Base-by-base conservation (phyloP, 192 early-diverging fungal species). In the Podochytrium sp. region DNA sequence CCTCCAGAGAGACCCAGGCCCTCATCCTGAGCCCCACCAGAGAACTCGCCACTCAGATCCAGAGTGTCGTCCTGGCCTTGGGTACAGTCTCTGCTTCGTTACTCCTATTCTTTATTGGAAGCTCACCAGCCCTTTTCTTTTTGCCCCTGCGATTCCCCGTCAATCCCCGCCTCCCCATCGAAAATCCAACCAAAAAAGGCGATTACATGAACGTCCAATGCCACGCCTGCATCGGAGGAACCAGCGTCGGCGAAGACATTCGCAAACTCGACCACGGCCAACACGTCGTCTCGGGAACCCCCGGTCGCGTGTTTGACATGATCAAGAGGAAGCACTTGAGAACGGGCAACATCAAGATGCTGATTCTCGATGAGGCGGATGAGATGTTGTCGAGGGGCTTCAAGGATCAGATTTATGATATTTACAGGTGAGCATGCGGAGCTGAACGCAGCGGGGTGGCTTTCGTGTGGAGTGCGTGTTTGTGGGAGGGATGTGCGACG, bases 201-300 rank as follows among this genome's bases (percentile, higher is more conserved):
- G 95, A 96, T 84, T 98, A 96, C 88, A 93, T 97, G 91, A 90
- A 94, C 74, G 87, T 96, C 75, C 89, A 93, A 53, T 93, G 94
- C 87, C 95, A 97, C 79, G 92, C 94, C 65, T 97, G 95, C 87
- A 97, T 98, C 84, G 97, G 98, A 83, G 98, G 98, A 65, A 96
- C 94, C 80, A 93, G 91, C 76, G 87, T 97, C 63, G 86, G 91
- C 71, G 98, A 98, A 58, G 97, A 97, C 80, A 91, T 91, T 79
- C 79, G 83, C 69, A 92, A 85, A 70, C 90, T 98, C 55, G 83
- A 90, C 59, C 76, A 71, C 57, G 97, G 96, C 74, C 89, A 84
- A 42, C 98, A 99, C 71, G 89, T 98, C 49, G 95, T 99, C 65
- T 93, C 96, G 62, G 97, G 96, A 25, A 98, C 96, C 47, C 96